Percentiles rank a stretch among this genome's conserved stretches.
Evolutionary conservation across 2,329 filamentous ascomycete species (phyloP).

Genomic region (Coniochaeta ligniaria): DNA sequence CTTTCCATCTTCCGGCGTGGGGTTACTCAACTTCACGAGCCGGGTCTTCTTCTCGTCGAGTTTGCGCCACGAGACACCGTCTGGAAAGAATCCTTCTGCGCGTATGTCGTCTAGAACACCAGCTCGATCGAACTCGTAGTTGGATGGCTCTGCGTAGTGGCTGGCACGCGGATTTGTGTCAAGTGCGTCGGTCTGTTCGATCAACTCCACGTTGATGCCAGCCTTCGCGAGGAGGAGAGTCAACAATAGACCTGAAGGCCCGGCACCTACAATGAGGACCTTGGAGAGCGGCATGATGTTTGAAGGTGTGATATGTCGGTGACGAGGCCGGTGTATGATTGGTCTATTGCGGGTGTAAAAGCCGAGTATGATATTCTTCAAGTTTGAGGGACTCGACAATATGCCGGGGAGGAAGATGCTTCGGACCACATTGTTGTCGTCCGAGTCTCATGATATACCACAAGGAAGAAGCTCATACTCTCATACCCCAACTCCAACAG

Average conservation of each 20-base stretch:
- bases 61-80: conserved; percentile 19
- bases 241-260: conserved; percentile 14
- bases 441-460: neutral
- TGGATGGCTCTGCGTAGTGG: conserved; percentile 19
- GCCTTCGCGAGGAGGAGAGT: conserved; percentile 13
- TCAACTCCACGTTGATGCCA: conserved; percentile 16
- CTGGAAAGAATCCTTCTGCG: conserved; percentile 14
- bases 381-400: neutral
- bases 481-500: neutral
- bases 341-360: too few species aligned
- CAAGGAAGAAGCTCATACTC: neutral
- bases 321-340: neutral
- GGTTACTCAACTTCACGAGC: conserved; percentile 9
- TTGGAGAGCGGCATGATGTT: conserved; percentile 1
- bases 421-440: neutral
- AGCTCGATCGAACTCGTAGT: conserved; percentile 17
- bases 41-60: conserved; percentile 11
- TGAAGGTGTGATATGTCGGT: too few species aligned
- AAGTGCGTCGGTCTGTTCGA: conserved; percentile 17
- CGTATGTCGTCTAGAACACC: conserved; percentile 21
- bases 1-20: conserved; percentile 10
- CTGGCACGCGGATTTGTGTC: conserved; percentile 22
- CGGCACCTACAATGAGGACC: conserved; percentile 16
- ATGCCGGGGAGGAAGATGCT: neutral
- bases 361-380: neutral